Evolutionary conservation across 1,284 basidiomycete genomes (phyloP), one percentile per base, ranked within the genome.

Genomic region (Schizopora paradoxa): DNA sequence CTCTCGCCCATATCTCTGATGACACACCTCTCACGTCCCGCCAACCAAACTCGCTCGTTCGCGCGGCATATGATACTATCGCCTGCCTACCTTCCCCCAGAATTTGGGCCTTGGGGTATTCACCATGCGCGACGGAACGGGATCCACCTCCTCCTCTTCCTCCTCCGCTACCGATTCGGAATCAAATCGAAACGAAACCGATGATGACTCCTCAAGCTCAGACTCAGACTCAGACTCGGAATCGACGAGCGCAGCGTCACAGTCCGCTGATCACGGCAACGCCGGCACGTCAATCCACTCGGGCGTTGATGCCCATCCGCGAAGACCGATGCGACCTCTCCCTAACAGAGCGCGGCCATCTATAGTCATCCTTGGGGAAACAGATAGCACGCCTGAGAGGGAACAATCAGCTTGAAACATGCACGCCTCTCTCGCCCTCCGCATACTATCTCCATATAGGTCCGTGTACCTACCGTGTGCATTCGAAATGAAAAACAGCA

Each of bases 21-120:
- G 5, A 31, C 4, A 18, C 21, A 7, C 16, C 45, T 18, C 26
- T 33, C 19, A 13, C 11, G 40, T 14, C 19, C 28, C 21, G 40
- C 13, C 25, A 34, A 23, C 34, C 25, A 36, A 36, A 36, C 22
- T 23, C 37, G n/a, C 33, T 19, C 14, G 19, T 13, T 26, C 16
- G 16, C 21, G 25, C 37, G 19, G 16, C 21, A 40, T 26, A 18
- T 40, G 37, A 18, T 40, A 21, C 23, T 23, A 14, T 40, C 25
- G 23, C 26, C 37, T n/a, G 33, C 33, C 33, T 22, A 22, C 18
- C 3, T 14, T 4, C 18, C 33, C 33, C 16, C 46, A 58, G 57
- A 53, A 53, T 36, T 48, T 58, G 23, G 57, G 56, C 18, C 51
- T 58, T 22, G 57, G 57, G 7, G 50, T 58, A 13, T 58, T 57